phyloP scores from a whole-genome alignment of 2,329 filamentous ascomycete species.

The Penicillium digitatum region DNA sequence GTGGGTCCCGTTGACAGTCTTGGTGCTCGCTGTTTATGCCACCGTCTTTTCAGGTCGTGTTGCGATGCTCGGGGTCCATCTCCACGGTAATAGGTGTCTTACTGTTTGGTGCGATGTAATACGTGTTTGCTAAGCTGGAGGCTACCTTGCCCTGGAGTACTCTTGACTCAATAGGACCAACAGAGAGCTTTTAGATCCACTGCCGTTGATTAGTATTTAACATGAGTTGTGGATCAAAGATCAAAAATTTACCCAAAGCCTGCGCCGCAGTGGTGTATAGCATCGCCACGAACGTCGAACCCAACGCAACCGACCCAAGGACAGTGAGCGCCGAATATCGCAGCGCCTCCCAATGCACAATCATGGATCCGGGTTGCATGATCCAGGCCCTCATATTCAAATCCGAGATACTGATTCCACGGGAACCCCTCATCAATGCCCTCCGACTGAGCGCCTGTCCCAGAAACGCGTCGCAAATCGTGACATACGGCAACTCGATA shows the following conservation, averaged over 20 bases:
- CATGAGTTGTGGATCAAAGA: no score
- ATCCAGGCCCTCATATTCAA: slow-evolving; percentile 75
- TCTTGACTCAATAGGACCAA: slow-evolving; percentile 50
- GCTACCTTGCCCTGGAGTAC: slow-evolving; percentile 56
- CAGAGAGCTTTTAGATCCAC: slow-evolving; percentile 68
- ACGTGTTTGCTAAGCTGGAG: slow-evolving; percentile 60
- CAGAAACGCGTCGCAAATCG: slow-evolving; percentile 68
- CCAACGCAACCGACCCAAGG: slow-evolving; percentile 61
- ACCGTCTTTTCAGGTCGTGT: slow-evolving; percentile 43
- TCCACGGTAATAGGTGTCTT: slow-evolving; percentile 54
- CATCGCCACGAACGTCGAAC: slow-evolving; percentile 62
- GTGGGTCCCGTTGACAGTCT: slow-evolving; percentile 35
- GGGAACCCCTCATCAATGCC: slow-evolving; percentile 57
- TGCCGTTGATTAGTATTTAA: neutral
- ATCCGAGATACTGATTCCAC: slow-evolving; percentile 69
- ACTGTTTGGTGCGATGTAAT: slow-evolving; percentile 56
- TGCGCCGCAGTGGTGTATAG: slow-evolving; percentile 75
- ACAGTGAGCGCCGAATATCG: slow-evolving; percentile 61
- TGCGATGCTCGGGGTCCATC: slow-evolving; percentile 47
- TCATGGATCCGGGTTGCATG: slow-evolving; percentile 66
- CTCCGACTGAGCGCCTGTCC: slow-evolving; percentile 71
- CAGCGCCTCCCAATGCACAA: slow-evolving; percentile 65
- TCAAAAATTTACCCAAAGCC: slow-evolving; percentile 50
- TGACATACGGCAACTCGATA: slow-evolving; percentile 74
- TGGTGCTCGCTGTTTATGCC: slow-evolving; percentile 38